Base-by-base conservation (phyloP, 1,284 basidiomycete genomes). In the Serendipita sp. region DNA sequence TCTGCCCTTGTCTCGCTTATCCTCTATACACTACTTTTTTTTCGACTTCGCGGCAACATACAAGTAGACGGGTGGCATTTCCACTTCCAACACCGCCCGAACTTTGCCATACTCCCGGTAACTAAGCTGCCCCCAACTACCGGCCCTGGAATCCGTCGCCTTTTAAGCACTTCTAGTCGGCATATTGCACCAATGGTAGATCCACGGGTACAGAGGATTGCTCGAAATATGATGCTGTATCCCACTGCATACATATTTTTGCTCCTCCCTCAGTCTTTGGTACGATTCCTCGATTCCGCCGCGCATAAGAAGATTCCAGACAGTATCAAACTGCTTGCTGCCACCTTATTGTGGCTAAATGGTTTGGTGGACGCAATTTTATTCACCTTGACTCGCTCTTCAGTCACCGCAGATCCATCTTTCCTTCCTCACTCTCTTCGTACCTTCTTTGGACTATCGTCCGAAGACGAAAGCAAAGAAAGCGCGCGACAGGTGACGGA, bases 1-100 rank as follows among this genome's bases (percentile, higher is more conserved):
- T 77, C 78, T 6, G 78, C 78, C 3, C 49, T 73, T 2, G 61
- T 75, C 30, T 76, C 76, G 65, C 75, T 78, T 64, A 63, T 79
- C 13, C 71, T 82, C 22, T 81, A 80, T 66, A 66, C 67, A 4
- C 68, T 80, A 2, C 74, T 81, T 12, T 79, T 77, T 70, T 69
- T 80, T 32, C 74, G 73, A 17, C 68, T 81, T 63, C 76, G 79
- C 32, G 79, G 81, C 43, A 78, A 79, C 62, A 67, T 81, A 41
- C 67, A 75, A 17, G 68, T 74, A 26, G 67, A 72, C 30, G 75
- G 74, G 3, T 74, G 73, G 72, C 72, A 70, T 12, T 61, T 49
- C 29, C 38, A 38, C 38, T 13, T 13, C 38, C 5, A 38, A 13
- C 6, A 38, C 38, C 38, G 38, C 38, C 38, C 12, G 38, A 38